Evolutionary conservation across 2,329 filamentous ascomycete species (phyloP), one percentile per base, ranked within the genome.

Genomic region (Diaporthe humulicola): DNA sequence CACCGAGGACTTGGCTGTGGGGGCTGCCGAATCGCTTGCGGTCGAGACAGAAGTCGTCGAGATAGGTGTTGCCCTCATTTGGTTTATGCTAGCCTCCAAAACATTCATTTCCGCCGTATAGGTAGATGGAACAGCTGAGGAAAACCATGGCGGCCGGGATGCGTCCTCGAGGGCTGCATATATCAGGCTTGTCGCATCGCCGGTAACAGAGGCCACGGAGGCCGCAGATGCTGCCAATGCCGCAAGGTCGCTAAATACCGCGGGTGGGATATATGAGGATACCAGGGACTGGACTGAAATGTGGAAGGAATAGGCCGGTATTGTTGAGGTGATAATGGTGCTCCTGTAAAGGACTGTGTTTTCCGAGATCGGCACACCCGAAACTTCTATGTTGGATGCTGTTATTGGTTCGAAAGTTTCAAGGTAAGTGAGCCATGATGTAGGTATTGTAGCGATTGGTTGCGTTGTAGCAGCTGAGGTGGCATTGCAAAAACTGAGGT

Each of bases 81-180:
- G 14, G 7, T 48, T 52, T 2, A 75, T 64, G 8, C 64, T 42
- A 4, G 60, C 54, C 42, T 73, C 52, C 9, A 75, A 40, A 0
- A 33, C 14, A 17, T 19, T 56, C 28, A 74, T 70, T 22, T 69
- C 40, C 17, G 30, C n/a, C 3, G 61, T 28, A 15, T 69, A 73
- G 0, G 70, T 42, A 5, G 50, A 33, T 10, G 73, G 73, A 1
- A 75, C 28, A n/a, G 73, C 73, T 3, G 52, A 54, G 12, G 25
- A n/a, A 33, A 75, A 75, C 73, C 69, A 75, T 7, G 52, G 15
- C 19, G 73, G 73, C 4, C 33, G 42, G 17, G 73, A 61, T 0
- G n/a, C n/a, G 14, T 56, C 60, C 22, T 73, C 61, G 12, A 75
- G 61, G 5, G 61, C 70, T 22, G 73, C 71, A 40, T 70, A 75